These are phyloP conservation scores for Monilinia fructigena DNA, from an alignment of 2,329 filamentous ascomycete species.

Conservation along the genomic window DNA sequence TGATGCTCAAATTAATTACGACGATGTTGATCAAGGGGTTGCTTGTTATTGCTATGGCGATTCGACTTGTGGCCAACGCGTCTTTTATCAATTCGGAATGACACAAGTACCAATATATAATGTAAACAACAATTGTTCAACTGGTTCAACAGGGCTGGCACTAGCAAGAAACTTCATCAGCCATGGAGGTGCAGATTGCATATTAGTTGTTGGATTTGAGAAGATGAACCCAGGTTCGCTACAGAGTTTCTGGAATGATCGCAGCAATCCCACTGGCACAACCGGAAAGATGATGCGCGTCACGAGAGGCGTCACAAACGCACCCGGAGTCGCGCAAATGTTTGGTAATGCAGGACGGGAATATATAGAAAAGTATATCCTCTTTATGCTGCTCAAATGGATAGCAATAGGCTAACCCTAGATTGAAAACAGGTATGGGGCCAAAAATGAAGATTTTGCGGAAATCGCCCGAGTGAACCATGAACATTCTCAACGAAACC, in stretches of 20 bases:
- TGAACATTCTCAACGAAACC: slow-evolving; percentile 85
- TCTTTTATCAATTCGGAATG: slow-evolving; percentile 99
- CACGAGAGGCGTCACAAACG: slow-evolving; percentile 77
- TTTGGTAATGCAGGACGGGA: slow-evolving; percentile 93
- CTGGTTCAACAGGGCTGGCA: slow-evolving; percentile 85
- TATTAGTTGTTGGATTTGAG: slow-evolving; percentile 92
- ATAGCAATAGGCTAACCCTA: background rate
- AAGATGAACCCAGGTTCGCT: slow-evolving; percentile 96
- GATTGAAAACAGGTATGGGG: slow-evolving; percentile 51
- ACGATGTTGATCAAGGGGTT: slow-evolving; percentile 90
- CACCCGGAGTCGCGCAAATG: slow-evolving; percentile 84
- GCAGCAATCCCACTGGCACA: slow-evolving; percentile 74
- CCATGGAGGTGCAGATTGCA: slow-evolving; percentile 79
- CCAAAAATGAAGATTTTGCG: slow-evolving; percentile 80
- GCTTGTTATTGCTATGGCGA: slow-evolving; percentile 99
- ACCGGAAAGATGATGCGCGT: slow-evolving; percentile 75
- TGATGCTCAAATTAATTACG: slow-evolving; percentile 88
- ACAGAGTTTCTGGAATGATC: slow-evolving; percentile 80
- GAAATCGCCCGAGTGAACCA: slow-evolving; percentile 95
- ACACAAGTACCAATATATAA: slow-evolving; percentile 96
- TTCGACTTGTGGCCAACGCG: slow-evolving; percentile 89
- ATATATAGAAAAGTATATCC: slow-evolving; percentile 83
- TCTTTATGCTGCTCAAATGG: background rate
- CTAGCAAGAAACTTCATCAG: slow-evolving; percentile 79
- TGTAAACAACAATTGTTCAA: slow-evolving; percentile 98